Evolutionary conservation across 345 rosid genomes (phyloP), one percentile per base, ranked within the genome.

Genomic region (Populus simonii): DNA sequence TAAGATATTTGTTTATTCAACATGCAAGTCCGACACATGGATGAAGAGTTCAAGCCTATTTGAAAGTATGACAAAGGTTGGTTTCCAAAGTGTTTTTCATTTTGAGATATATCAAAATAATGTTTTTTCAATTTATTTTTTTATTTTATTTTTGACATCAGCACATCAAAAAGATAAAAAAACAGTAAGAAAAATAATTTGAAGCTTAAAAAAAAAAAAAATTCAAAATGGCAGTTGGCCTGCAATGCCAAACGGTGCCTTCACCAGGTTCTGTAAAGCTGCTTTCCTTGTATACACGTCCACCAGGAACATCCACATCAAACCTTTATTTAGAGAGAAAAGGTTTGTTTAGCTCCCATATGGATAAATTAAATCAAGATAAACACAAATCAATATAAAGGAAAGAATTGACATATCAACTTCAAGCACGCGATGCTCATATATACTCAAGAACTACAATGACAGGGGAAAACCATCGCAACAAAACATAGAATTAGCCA

Each of bases 281-380:
- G 83, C 98, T 91, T 82, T 95, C 98, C 82, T 89, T 90, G 85
- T 88, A 93, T 53, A 88, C 86, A 74, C 91, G 85, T 84, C 98
- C 99, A 53, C 96, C 96, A 39, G 98, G 96, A 86, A 93, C 89
- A 82, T 92, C 96, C 73, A 94, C 98, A 68, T 93, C 98, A 86
- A 94, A 94, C 91, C 98, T 94, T 84, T 77, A 73, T 65, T 79
- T 35, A 51, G 27, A 74, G 17, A 74, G 18, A 43, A 72, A 81
- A 9, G 8, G 35, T 77, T 59, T 59, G 10, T 20, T 71, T 70
- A 31, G 20, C 18, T 38, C 43, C 70, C 31, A 22, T 16, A 43
- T 31, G 11, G 39, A 2, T 10, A 72, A 57, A 13, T 10, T 16
- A 43, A 39, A 45, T 12, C 76, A 67, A 13, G 7, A 77, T 20